Evolutionary conservation across 2,329 filamentous ascomycete genomes (phyloP), one percentile per base, ranked within the genome.

Genomic region (Elsinoe australis): DNA sequence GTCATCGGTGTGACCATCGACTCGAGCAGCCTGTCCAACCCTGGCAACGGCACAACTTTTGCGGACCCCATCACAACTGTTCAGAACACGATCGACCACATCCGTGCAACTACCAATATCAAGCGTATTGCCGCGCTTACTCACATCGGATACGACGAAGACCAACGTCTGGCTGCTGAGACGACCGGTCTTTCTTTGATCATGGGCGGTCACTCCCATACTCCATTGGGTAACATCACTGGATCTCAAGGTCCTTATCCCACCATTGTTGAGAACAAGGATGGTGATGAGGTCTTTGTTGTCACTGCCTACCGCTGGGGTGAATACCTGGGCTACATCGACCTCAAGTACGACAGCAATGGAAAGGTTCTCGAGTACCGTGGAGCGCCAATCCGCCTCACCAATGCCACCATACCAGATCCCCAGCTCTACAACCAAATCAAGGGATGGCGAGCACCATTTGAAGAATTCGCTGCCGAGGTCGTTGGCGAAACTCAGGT

Each of bases 221-320:
- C 77, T 1, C 74, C 75, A 0, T 70, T 84, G 1, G 80, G 79
- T 45, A 68, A 76, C 56, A 75, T 80, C 67, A 61, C 69, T n/a
- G 71, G 69, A 18, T 74, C 79, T 10, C 67, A 71, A 55, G 80
- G 79, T 26, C 68, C 73, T 6, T 83, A 83, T 58, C 80, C 80
- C 1, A 83, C 80, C 10, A 77, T 83, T 44, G 71, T 73, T 46
- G 64, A 73, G 21, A 81, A 83, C 60, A 62, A 70, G 52, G 73
- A 78, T 42, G 79, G 78, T 35, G 75, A 83, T 26, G 80, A 83
- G 56, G 80, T 83, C 42, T 83, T 83, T 58, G 73, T 83, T 56
- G 80, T 84, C 14, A 82, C 79, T 5, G 75, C 79, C 2, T 83
- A 79, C 59, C 74, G 79, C 53, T 83, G 80, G 80, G 80, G 80